A percentile compares a stretch with the other conserved stretches of the same genome.
These are phyloP conservation scores for Venturia aucupariae DNA, from an alignment of 2,329 filamentous ascomycete species.

Conservation along the genomic window DNA sequence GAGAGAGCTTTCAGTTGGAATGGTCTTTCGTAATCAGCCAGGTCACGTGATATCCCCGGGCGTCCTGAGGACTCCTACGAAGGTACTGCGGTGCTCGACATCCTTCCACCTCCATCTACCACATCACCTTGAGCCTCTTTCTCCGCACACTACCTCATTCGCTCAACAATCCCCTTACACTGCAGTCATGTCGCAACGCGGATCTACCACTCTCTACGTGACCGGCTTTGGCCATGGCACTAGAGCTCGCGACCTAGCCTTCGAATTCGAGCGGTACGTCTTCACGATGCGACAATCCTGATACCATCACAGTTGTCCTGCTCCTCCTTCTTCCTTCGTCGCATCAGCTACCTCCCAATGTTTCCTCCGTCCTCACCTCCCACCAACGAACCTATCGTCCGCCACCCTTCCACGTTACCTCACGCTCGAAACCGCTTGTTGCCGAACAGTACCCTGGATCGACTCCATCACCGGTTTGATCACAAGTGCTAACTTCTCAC, in stretches of 20 bases:
- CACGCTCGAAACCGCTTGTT: not conserved
- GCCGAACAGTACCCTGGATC: not conserved
- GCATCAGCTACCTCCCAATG: slow-evolving; percentile 16
- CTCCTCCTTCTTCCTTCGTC: slow-evolving; percentile 18
- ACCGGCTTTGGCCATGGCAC: slow-evolving; percentile 98
- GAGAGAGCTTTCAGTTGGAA: too few relatives aligned
- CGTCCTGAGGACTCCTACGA: too few relatives aligned
- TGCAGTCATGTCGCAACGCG: slow-evolving; percentile 70
- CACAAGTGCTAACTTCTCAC: slow-evolving; percentile 14
- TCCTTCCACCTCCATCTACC: too few relatives aligned
- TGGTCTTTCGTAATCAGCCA: too few relatives aligned
- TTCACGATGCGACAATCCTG: slow-evolving; percentile 33
- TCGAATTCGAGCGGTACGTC: slow-evolving; percentile 99
- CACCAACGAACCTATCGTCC: slow-evolving; percentile 15
- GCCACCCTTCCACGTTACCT: not conserved
- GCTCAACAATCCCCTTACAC: not conserved
- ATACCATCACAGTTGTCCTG: slow-evolving; percentile 30
- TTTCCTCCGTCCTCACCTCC: slow-evolving; percentile 14
- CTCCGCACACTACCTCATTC: not conserved
- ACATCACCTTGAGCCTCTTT: too few relatives aligned
- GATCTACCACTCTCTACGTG: slow-evolving; percentile 88
- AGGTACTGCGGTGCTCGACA: too few relatives aligned
- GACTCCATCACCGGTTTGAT: slow-evolving; percentile 6
- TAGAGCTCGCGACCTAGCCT: slow-evolving; percentile 96
- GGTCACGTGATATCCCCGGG: not conserved